Percentiles rank a stretch among this genome's conserved stretches.
Evolutionary conservation across 345 rosid genomes (phyloP).

Genomic region (Durio zibethinus): DNA sequence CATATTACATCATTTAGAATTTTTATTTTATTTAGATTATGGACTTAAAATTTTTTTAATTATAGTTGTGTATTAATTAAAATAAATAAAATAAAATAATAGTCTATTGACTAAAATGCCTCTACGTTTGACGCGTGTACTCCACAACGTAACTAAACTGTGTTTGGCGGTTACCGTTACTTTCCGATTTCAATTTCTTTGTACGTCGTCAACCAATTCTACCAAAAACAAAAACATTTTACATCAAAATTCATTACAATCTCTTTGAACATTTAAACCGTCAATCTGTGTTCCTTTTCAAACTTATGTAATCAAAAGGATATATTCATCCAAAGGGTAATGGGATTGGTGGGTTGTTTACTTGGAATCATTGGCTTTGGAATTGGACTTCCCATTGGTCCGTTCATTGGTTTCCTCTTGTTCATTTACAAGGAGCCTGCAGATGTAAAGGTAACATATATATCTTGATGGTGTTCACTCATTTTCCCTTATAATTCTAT

Average conservation of each 20-base stretch:
- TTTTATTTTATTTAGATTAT: too few relatives aligned
- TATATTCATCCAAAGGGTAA: background rate
- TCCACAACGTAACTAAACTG: background rate
- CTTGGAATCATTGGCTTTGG: constrained; percentile 38
- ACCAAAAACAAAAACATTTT: background rate
- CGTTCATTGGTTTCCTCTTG: constrained; percentile 34
- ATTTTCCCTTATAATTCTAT: background rate
- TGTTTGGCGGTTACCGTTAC: background rate
- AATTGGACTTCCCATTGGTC: constrained; percentile 38
- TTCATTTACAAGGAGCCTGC: constrained; percentile 28
- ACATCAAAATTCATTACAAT: background rate
- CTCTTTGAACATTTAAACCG: background rate
- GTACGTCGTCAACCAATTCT: too few relatives aligned
- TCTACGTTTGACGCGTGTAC: background rate
- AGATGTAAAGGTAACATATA: constrained; percentile 28
- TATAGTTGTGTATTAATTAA: too few relatives aligned
- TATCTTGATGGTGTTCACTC: background rate
- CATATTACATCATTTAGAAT: too few relatives aligned
- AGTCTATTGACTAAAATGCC: background rate
- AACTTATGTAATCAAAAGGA: background rate
- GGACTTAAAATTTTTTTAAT: too few relatives aligned
- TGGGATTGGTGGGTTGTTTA: constrained; percentile 35
- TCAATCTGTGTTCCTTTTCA: background rate
- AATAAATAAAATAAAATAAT: too few relatives aligned
- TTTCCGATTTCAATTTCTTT: background rate